Base-by-base conservation (phyloP, 495 filamentous ascomycete genomes). In the Pyrenula aspistea region DNA sequence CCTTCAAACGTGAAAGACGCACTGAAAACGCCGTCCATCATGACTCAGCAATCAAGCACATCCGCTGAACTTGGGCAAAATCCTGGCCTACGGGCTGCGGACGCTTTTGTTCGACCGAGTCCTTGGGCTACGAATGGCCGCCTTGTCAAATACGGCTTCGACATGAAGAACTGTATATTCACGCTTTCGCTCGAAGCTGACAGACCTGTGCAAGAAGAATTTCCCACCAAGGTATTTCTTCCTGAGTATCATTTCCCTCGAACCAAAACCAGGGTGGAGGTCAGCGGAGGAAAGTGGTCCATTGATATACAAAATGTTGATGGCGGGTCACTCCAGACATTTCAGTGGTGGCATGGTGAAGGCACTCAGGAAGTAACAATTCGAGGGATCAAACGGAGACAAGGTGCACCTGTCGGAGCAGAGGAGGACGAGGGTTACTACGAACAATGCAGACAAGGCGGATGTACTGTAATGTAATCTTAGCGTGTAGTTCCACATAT, bases 191-290 rank as follows among this genome's bases (percentile, higher is more conserved):
- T 93, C 22, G 69, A 78, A 8, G 83, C 82, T 8, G 65, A 73
- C 15, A 67, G 70, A 12, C 63, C 75, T 0, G 75, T 78, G 2
- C 63, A 71, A 0, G 73, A 85, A 47, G 81, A 84, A 0, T 66
- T 71, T 10, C 88, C 91, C 1, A 97, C 92, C 0, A 83, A 89
- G 56, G 81, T 96, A 11, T 95, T 88, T 64, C 73, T 98, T 0
- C 93, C 93, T 0, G 88, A 91, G 23, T 96, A 91, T 66, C 93
- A 97, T 71, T 98, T 96, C 66, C 92, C 94, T 2, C 81, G 82
- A 31, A 77, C 79, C 4, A 71, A 77, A 8, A 86, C 83, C 24
- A 71, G 69, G 2, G 81, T 97, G 3, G 79, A 84, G 23, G 84
- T 90, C 51, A 90, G 82, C 64, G 86, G 85, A 2, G 94, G 94